Conservation (phyloP, 1,284 basidiomycete genomes). For the Coniferiporia weirii region DNA sequence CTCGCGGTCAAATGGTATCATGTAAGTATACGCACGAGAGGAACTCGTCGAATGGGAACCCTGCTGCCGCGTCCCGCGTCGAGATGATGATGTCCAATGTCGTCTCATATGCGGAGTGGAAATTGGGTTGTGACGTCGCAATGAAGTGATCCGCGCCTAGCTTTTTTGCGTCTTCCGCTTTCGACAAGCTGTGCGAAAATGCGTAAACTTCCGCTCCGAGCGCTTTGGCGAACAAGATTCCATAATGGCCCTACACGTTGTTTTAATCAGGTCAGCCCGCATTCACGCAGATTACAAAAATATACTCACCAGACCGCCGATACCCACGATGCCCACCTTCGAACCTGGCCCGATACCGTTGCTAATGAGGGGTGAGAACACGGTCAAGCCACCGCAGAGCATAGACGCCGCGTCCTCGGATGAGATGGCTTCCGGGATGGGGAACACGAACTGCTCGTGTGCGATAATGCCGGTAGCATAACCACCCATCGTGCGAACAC, state of each 20-base stretch:
- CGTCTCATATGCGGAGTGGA: slow-evolving; percentile 33
- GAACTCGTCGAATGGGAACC: slow-evolving; percentile 29
- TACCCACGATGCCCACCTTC: slow-evolving; percentile 62
- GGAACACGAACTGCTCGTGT: slow-evolving; percentile 66
- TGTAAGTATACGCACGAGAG: slow-evolving; percentile 24
- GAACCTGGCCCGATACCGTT: slow-evolving; percentile 60
- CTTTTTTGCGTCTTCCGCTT: slow-evolving; percentile 42
- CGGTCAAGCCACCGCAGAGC: slow-evolving; percentile 64
- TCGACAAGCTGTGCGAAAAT: slow-evolving; percentile 42
- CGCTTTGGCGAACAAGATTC: slow-evolving; percentile 43
- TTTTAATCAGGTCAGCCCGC: slow-evolving; percentile 22
- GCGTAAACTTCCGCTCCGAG: slow-evolving; percentile 48
- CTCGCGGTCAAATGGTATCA: too few species aligned
- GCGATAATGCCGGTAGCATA: slow-evolving; percentile 64
- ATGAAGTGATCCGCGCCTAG: slow-evolving; percentile 41
- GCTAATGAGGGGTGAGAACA: slow-evolving; percentile 58
- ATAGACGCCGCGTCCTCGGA: slow-evolving; percentile 48
- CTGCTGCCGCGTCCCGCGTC: slow-evolving; percentile 29
- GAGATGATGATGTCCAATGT: slow-evolving; percentile 41
- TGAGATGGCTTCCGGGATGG: slow-evolving; percentile 55
- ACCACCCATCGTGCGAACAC: slow-evolving; percentile 53
- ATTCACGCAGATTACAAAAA: not conserved
- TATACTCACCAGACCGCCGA: slow-evolving; percentile 41
- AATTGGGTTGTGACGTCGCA: slow-evolving; percentile 25
- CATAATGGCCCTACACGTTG: slow-evolving; percentile 39